Conservation (phyloP, 1,139 yeast genomes). For the Debaryomyces udenii region DNA sequence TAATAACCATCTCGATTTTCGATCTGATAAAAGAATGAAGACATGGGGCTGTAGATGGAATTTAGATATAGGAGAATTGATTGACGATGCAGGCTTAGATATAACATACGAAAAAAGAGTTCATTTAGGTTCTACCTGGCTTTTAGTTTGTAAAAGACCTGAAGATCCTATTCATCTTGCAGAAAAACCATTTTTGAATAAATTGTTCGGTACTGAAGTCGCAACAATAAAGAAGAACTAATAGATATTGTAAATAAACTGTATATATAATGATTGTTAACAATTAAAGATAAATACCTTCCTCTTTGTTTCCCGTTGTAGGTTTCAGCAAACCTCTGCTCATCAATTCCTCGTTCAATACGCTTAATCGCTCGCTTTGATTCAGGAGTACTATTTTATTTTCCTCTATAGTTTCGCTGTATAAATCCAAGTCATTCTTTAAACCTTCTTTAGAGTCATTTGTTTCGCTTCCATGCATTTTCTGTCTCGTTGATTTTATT, state of each 20-base stretch:
- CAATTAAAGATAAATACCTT: slow-evolving; percentile 18
- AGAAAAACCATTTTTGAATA: slow-evolving; percentile 48
- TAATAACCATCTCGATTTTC: slow-evolving; percentile 77
- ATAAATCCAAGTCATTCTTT: slow-evolving; percentile 30
- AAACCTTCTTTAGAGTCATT: slow-evolving; percentile 15
- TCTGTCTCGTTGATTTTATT: slow-evolving; percentile 20
- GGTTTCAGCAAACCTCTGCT: slow-evolving; percentile 26
- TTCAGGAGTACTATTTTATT: slow-evolving; percentile 34
- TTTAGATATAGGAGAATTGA: slow-evolving; percentile 82
- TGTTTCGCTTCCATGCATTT: slow-evolving; percentile 14
- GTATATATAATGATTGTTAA: slow-evolving; percentile 16
- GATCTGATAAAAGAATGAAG: slow-evolving; percentile 81
- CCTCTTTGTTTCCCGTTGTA: slow-evolving; percentile 8
- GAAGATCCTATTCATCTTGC: slow-evolving; percentile 56
- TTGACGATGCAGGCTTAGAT: slow-evolving; percentile 83
- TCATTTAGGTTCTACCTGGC: slow-evolving; percentile 95
- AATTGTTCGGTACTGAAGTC: slow-evolving; percentile 44
- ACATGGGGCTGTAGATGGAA: slow-evolving; percentile 99
- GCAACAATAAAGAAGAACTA: slow-evolving; percentile 28
- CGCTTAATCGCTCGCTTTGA: slow-evolving; percentile 29
- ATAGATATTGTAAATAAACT: slow-evolving; percentile 14
- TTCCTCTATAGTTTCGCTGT: slow-evolving; percentile 33
- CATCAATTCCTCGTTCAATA: slow-evolving; percentile 29
- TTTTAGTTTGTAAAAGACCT: slow-evolving; percentile 71
- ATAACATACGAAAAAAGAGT: slow-evolving; percentile 77